These are phyloP conservation scores for Leishmania lainsoni DNA, from an alignment of 208 protist genomes.

Conservation along the genomic window DNA sequence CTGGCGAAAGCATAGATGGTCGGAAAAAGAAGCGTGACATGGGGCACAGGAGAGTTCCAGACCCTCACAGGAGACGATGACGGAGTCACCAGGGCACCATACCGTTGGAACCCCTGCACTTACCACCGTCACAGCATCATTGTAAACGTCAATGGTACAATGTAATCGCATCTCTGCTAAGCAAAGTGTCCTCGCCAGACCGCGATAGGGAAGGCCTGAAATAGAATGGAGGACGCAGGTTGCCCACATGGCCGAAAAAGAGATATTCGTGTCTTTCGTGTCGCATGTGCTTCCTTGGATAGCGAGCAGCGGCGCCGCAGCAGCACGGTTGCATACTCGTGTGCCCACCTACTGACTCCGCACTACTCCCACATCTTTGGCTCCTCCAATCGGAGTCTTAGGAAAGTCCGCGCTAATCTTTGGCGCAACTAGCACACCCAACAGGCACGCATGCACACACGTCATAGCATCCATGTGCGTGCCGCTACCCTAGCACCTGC, in stretches of 20 bases:
- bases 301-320: background rate
- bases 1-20: background rate
- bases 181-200: background rate
- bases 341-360: background rate
- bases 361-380: background rate
- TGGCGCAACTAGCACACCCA: background rate
- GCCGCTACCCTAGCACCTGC: constrained; percentile 1
- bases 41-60: background rate
- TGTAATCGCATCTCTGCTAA: background rate
- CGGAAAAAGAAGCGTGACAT: background rate
- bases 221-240: background rate
- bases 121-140: background rate
- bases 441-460: background rate
- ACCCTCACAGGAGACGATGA: background rate
- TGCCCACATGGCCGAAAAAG: background rate
- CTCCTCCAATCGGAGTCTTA: background rate
- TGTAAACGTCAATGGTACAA: background rate
- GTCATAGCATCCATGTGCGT: background rate
- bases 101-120: background rate
- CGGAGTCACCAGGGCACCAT: background rate
- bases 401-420: background rate
- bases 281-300: background rate
- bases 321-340: background rate
- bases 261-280: background rate
- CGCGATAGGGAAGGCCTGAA: background rate